Base-by-base conservation (phyloP, 306 rosid species). In the Begonia loranthoides region DNA sequence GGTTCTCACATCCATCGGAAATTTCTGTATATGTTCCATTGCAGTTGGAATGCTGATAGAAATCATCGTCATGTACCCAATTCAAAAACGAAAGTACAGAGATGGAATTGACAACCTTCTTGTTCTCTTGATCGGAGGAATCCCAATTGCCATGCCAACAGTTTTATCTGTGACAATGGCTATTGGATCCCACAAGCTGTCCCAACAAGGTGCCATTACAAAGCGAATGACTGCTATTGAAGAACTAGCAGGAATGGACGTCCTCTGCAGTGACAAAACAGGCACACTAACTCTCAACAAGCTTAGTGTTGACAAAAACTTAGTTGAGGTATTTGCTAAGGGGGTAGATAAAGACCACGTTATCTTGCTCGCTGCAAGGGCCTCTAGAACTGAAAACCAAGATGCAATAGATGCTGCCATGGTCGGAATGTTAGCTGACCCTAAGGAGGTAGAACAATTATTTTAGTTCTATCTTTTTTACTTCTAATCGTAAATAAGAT, bases 161-260 rank as follows among this genome's bases (percentile, higher is more conserved):
- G n/a, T n/a, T n/a, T n/a, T n/a, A n/a, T n/a, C 85, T 2, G 95
- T 86, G 50, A 90, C 97, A 24, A 90, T 90, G 94, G 95, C 97
- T 73, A 85, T 82, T 54, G 97, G 97, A 24, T 90, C 97, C 62
- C 97, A 90, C 70, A 74, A 82, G 77, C 79, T 86, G 16, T 85
- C 97, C 62, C 87, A 85, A 69, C 97, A 90, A 62, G 94, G 97
- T 24, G 97, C 95, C 38, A 90, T 90, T 72, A 85, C 95, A 39
- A 85, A 90, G 75, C 66, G 95, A 16, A 90, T 90, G 97, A 82
- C 97, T 55, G 95, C 94, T 72, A 90, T 90, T 55, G 97, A 90
- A 68, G 97, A 90, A 69, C 48, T 85, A 94, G 97, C 95, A 9
- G 97, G 95, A 48, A 89, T 89, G 97, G 97, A 89, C 72, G 95